Percentiles rank a stretch among this genome's conserved stretches.
These are phyloP conservation scores for Mycena kentingensis DNA, from an alignment of 768 basidiomycete genomes.

Conservation along the genomic window DNA sequence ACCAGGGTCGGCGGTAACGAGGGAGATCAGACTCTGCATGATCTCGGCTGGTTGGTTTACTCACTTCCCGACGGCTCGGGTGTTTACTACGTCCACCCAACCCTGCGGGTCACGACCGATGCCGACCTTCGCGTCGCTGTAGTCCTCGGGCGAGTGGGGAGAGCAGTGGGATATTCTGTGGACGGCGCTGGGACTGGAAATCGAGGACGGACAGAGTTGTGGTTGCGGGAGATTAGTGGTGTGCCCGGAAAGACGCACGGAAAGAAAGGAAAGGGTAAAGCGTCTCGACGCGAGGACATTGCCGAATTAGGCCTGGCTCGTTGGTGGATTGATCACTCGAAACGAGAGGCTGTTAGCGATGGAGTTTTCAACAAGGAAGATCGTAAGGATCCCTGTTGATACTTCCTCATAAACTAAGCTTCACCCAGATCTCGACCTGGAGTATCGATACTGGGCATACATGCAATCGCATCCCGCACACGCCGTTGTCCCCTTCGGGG, in stretches of 20 bases:
- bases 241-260: conserved; percentile 29
- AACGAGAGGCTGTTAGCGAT: conserved; percentile 42
- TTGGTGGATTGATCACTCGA: conserved; percentile 70
- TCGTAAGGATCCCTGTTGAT: conserved; percentile 34
- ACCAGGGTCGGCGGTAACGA: not conserved
- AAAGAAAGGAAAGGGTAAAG: conserved; percentile 1
- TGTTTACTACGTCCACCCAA: conserved; percentile 70
- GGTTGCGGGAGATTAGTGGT: conserved; percentile 52
- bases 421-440: conserved; percentile 65
- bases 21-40: conserved; percentile 33
- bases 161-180: conserved; percentile 46
- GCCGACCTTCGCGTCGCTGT: conserved; percentile 59
- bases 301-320: conserved; percentile 39
- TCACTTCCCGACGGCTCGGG: conserved; percentile 69
- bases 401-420: not conserved
- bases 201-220: conserved; percentile 56
- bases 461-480: conserved; percentile 82
- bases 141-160: conserved; percentile 50
- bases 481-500: conserved; percentile 52
- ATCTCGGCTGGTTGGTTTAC: conserved; percentile 76
- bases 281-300: conserved; percentile 13
- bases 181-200: conserved; percentile 25
- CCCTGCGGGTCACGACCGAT: conserved; percentile 66
- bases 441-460: conserved; percentile 82
- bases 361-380: conserved; percentile 39